These are phyloP conservation scores for Ascochyta clinopodiicola DNA, from an alignment of 2,329 filamentous ascomycete genomes.

Conservation along the genomic window DNA sequence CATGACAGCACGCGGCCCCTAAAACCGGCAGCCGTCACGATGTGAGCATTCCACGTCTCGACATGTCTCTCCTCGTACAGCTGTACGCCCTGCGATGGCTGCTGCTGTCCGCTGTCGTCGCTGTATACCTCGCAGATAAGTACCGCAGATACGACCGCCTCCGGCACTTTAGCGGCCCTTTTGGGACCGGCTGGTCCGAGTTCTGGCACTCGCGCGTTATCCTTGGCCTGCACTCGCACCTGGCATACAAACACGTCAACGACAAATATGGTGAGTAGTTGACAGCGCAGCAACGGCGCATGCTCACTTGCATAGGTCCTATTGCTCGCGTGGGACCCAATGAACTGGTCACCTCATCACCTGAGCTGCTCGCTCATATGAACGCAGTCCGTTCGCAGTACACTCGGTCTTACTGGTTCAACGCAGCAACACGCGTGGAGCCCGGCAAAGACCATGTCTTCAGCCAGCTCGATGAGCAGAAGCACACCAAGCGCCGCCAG, in stretches of 20 bases:
- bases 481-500: conserved; percentile 50
- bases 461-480: conserved; percentile 54
- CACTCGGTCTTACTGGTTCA: conserved; percentile 41
- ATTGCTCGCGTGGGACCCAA: conserved; percentile 56
- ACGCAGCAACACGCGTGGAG: conserved; percentile 53
- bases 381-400: conserved; percentile 49
- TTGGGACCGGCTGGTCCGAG: conserved; percentile 32
- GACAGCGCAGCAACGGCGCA: neutral
- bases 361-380: conserved; percentile 55
- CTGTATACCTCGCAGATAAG: conserved; percentile 18
- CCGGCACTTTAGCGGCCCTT: conserved; percentile 30
- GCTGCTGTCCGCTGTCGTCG: conserved; percentile 4
- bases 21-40: neutral
- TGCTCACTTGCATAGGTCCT: conserved; percentile 32
- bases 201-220: conserved; percentile 29
- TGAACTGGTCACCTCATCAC: conserved; percentile 55
- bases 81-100: conserved; percentile 19
- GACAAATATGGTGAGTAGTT: conserved; percentile 32
- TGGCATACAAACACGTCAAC: conserved; percentile 28
- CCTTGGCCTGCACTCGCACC: conserved; percentile 22
- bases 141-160: conserved; percentile 25
- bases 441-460: conserved; percentile 60
- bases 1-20: neutral
- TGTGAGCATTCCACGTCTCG: neutral
- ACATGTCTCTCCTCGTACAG: conserved; percentile 16